A percentile compares a stretch with the other conserved stretches of the same genome.
Evolutionary conservation across 495 filamentous ascomycete genomes (phyloP).

Genomic region (Hypoxylon fragiforme): DNA sequence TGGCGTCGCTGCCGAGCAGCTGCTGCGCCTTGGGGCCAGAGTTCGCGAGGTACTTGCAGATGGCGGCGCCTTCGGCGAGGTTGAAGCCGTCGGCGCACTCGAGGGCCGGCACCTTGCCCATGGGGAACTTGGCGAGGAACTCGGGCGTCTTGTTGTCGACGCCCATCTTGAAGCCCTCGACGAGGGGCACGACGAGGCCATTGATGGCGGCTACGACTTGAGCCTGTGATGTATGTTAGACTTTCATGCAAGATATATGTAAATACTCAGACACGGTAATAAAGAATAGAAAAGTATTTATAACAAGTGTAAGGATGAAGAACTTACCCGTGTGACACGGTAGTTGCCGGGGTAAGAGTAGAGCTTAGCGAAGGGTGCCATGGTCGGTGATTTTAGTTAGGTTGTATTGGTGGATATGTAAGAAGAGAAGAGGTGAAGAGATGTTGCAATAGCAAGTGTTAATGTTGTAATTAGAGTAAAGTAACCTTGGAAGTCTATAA

Average conservation of each 20-base stretch:
- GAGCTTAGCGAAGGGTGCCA: constrained; percentile 60
- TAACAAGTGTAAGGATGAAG: not conserved
- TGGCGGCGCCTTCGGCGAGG: constrained; percentile 59
- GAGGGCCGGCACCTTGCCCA: constrained; percentile 64
- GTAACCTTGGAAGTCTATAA: too few relatives aligned
- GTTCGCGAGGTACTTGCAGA: constrained; percentile 57
- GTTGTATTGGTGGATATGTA: not conserved
- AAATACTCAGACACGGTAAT: too few relatives aligned
- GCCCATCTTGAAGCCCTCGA: constrained; percentile 45
- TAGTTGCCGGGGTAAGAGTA: constrained; percentile 51
- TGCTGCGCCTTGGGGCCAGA: constrained; percentile 55
- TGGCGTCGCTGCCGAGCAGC: constrained; percentile 52
- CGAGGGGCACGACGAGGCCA: constrained; percentile 48
- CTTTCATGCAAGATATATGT: too few relatives aligned
- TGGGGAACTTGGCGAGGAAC: constrained; percentile 63
- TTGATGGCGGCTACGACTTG: constrained; percentile 58
- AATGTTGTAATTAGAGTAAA: not conserved
- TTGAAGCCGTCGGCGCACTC: constrained; percentile 55
- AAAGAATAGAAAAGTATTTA: too few relatives aligned
- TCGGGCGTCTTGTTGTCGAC: constrained; percentile 54
- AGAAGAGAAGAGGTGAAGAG: not conserved
- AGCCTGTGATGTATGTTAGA: constrained; percentile 39
- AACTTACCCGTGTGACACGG: constrained; percentile 54
- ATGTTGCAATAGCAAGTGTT: not conserved
- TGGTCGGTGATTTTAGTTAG: constrained; percentile 34